Conservation (phyloP, 352 stramenopile genomes). For the Globisporangium paddicum region DNA sequence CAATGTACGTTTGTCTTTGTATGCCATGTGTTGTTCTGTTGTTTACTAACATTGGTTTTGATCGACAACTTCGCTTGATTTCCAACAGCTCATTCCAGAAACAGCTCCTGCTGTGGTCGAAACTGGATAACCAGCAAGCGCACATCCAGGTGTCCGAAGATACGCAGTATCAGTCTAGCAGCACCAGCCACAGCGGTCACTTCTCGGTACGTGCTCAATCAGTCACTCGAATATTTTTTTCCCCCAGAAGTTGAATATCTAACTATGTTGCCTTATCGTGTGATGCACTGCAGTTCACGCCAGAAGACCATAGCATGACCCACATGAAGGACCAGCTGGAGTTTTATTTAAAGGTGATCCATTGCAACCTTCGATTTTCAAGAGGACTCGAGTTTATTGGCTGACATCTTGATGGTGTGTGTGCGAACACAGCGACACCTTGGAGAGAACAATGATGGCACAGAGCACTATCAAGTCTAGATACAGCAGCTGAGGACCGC, state of each 20-base stretch:
- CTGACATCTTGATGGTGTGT: slow-evolving; percentile 1
- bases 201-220: slow-evolving; percentile 32
- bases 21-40: background rate
- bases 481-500: background rate
- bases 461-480: slow-evolving; percentile 15
- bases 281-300: slow-evolving; percentile 27
- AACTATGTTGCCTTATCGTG: background rate
- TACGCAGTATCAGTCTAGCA: slow-evolving; percentile 55
- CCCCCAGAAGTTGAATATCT: background rate
- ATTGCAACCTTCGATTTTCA: background rate
- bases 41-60: background rate
- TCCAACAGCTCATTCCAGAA: slow-evolving; percentile 57
- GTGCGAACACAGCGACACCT: slow-evolving; percentile 35
- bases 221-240: background rate
- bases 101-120: slow-evolving; percentile 75
- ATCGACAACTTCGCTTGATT: background rate
- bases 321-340: slow-evolving; percentile 78
- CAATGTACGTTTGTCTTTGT: slow-evolving; percentile 30
- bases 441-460: slow-evolving; percentile 8
- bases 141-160: slow-evolving; percentile 42
- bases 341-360: slow-evolving; percentile 78
- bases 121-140: slow-evolving; percentile 53
- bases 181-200: slow-evolving; percentile 40
- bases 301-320: slow-evolving; percentile 58
- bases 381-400: background rate